Percentiles rank a stretch among this genome's conserved stretches.
phyloP scores from a whole-genome alignment of 192 early-diverging fungal genomes.

The Rhizophagus clarus region DNA sequence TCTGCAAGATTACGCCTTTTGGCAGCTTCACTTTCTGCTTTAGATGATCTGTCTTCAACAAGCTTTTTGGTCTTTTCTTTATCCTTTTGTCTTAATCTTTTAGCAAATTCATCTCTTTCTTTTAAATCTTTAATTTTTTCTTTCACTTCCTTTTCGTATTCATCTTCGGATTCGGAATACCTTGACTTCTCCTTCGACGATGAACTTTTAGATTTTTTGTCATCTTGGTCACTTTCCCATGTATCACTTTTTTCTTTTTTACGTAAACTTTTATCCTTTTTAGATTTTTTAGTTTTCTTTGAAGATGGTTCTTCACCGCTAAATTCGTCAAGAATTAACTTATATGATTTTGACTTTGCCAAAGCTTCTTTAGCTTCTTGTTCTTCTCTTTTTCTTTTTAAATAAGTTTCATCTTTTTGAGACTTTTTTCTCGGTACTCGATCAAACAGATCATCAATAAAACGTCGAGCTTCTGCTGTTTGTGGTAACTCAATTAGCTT shows the following conservation, averaged over 20 bases:
- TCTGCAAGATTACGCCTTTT: slow-evolving; percentile 82
- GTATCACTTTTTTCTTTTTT: slow-evolving; percentile 46
- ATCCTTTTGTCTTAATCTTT: slow-evolving; percentile 80
- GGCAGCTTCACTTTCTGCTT: slow-evolving; percentile 62
- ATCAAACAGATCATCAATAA: slow-evolving; percentile 5
- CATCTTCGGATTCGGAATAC: slow-evolving; percentile 44
- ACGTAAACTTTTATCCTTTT: slow-evolving; percentile 48
- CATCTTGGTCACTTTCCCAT: slow-evolving; percentile 39
- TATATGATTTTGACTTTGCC: slow-evolving; percentile 25
- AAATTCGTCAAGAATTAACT: slow-evolving; percentile 37
- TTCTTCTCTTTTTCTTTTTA: slow-evolving; percentile 5
- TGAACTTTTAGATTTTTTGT: slow-evolving; percentile 34
- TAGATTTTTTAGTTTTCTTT: slow-evolving; percentile 48
- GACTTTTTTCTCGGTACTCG: not conserved
- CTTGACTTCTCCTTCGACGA: slow-evolving; percentile 4
- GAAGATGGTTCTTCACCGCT: slow-evolving; percentile 46
- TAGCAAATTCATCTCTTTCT: slow-evolving; percentile 91
- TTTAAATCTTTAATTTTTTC: slow-evolving; percentile 71
- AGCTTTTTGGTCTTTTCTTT: slow-evolving; percentile 77
- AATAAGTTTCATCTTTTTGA: not conserved
- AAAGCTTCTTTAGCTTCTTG: not conserved
- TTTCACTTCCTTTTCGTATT: slow-evolving; percentile 48
- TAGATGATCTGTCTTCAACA: slow-evolving; percentile 73
- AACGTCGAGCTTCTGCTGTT: not conserved
- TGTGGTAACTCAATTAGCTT: not conserved